Evolutionary conservation across 495 filamentous ascomycete genomes (phyloP).

Genomic region (Aspergillus heteromorphus): DNA sequence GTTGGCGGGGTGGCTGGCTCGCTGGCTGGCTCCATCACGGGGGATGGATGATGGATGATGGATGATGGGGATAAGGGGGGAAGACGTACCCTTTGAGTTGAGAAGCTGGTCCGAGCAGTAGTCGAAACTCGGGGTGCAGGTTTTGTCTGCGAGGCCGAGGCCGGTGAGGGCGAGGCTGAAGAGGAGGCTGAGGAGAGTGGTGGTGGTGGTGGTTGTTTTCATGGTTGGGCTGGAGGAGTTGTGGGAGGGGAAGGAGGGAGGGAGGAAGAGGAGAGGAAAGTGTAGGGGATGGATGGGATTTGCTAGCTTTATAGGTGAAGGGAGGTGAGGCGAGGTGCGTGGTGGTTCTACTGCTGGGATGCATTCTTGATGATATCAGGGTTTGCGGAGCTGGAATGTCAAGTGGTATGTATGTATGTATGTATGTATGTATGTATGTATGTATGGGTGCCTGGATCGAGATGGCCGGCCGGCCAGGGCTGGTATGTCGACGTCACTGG

Average conservation of each 20-base stretch:
- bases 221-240: neutral
- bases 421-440: neutral
- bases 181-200: conserved; percentile 17
- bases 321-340: too few relatives aligned
- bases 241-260: neutral
- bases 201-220: conserved; percentile 5
- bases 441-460: too few relatives aligned
- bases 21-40: too few relatives aligned
- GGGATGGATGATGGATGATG: too few relatives aligned
- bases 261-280: neutral
- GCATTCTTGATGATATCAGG: neutral
- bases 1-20: too few relatives aligned
- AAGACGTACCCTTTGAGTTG: conserved; percentile 27
- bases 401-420: neutral
- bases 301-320: neutral
- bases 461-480: too few relatives aligned
- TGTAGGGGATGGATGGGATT: neutral
- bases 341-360: neutral
- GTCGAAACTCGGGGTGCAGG: conserved; percentile 39
- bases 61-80: too few relatives aligned
- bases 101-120: conserved; percentile 33
- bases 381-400: neutral
- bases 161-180: conserved; percentile 19
- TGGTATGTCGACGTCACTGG: too few relatives aligned
- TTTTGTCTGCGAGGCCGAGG: conserved; percentile 28